Base-by-base conservation (phyloP, 768 basidiomycete genomes). In the Leccinum fibrillosum region DNA sequence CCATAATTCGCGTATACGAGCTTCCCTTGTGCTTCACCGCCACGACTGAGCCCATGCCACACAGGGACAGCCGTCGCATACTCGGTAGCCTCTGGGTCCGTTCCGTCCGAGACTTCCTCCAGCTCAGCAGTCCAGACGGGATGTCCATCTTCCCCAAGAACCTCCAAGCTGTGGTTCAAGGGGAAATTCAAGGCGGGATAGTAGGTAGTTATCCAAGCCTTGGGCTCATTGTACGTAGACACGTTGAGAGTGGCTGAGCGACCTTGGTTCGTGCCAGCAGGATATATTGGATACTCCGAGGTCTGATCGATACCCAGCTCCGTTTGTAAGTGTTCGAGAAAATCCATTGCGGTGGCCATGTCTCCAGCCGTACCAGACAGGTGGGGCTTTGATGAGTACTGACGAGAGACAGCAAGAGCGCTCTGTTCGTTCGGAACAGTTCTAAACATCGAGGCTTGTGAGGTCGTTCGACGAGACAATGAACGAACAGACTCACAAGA, bases 141-240 rank as follows among this genome's bases (percentile, higher is more conserved):
- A 7, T 72, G 68, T 13, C 81, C 82, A 42, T 82, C 78, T 7
- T 78, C 78, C 47, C 76, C 80, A 21, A 86, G 64, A 23, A 88
- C 78, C 54, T 84, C 78, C n/a, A 89, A 72, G 52, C 78, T 77
- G 35, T 80, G 75, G 45, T 82, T 77, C 25, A 87, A 72, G 17
- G 88, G 86, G 5, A 77, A 81, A 73, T 90, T 89, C 76, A 91
- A 77, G 26, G 86, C 74, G 10, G 90, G 89, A 71, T 86, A 91
- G 73, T 92, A 92, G 26, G 77, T 77, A 55, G 82, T 82, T 58
- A 88, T 83, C 86, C 86, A 89, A 55, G 81, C 86, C 11, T 64
- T 70, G 3, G 82, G 80, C 15, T 70, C 62, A 30, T 61, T 66
- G 35, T 75, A 72, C 53, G 71, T 67, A 13, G 78, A 68, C 54